A percentile compares a stretch with the other conserved stretches of the same genome.
These are phyloP conservation scores for Fomitopsis schrenkii DNA, from an alignment of 1,284 basidiomycete genomes.

Conservation along the genomic window DNA sequence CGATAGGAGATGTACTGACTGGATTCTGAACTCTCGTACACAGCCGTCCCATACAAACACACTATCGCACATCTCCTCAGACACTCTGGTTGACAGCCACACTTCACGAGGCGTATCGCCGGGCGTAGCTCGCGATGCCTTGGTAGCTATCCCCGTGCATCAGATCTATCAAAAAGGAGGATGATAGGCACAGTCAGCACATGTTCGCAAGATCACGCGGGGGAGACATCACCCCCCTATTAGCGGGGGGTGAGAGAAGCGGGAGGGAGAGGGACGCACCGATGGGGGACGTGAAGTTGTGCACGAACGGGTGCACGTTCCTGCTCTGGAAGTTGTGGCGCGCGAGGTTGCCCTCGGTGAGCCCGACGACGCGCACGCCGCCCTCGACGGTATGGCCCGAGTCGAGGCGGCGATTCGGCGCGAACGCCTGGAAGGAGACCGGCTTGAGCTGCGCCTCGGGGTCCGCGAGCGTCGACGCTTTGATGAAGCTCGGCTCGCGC, in stretches of 20 bases:
- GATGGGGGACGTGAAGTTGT: constrained; percentile 28
- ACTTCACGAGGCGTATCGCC: background rate
- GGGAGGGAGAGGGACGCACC: constrained; percentile 16
- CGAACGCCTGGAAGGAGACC: constrained; percentile 16
- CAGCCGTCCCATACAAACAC: background rate
- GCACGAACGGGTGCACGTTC: constrained; percentile 25
- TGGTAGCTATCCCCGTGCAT: constrained; percentile 8
- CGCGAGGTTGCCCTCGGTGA: constrained; percentile 21
- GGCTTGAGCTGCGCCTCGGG: background rate
- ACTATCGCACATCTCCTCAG: background rate
- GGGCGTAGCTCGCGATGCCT: constrained; percentile 4
- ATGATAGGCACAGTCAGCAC: background rate
- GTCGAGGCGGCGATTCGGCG: constrained; percentile 23
- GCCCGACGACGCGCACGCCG: constrained; percentile 12
- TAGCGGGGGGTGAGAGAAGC: background rate
- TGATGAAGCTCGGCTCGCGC: constrained; percentile 2
- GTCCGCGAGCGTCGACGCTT: constrained; percentile 6
- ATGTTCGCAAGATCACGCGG: background rate
- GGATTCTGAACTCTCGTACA: background rate
- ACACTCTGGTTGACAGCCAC: background rate
- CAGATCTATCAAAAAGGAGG: constrained; percentile 1
- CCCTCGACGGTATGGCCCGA: constrained; percentile 21
- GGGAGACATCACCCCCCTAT: background rate
- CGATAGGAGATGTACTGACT: background rate
- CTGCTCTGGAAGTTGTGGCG: constrained; percentile 16